Conservation (phyloP, 441 rosid species). For the Sinapis alba region DNA sequence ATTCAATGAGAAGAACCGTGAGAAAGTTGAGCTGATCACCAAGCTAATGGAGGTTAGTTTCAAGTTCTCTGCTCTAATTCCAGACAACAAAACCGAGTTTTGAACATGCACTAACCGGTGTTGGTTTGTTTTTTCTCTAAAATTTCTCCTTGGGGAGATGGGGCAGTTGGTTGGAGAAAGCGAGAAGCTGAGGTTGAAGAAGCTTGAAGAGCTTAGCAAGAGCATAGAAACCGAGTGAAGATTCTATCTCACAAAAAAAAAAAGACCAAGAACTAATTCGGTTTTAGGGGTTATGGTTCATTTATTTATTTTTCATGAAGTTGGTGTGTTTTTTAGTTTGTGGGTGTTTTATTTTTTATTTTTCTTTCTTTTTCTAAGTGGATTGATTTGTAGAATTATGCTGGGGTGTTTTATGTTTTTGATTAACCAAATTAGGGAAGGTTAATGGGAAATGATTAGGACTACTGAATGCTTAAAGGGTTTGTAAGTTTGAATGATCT, state of each 20-base stretch:
- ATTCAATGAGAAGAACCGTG: slow-evolving; percentile 92
- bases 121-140: neutral
- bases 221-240: slow-evolving; percentile 51
- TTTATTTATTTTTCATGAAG: neutral
- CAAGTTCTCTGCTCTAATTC: neutral
- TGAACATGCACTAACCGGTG: slow-evolving; percentile 15
- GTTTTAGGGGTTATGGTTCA: slow-evolving; percentile 27
- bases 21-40: slow-evolving; percentile 87
- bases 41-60: slow-evolving; percentile 91
- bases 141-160: slow-evolving; percentile 44
- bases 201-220: slow-evolving; percentile 97
- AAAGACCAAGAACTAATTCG: slow-evolving; percentile 34
- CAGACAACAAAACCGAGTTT: neutral
- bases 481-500: slow-evolving; percentile 29
- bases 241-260: slow-evolving; percentile 10
- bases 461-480: slow-evolving; percentile 23
- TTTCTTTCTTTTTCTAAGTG: neutral
- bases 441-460: slow-evolving; percentile 23
- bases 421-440: slow-evolving; percentile 32
- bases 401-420: slow-evolving; percentile 20
- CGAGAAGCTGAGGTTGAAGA: slow-evolving; percentile 94
- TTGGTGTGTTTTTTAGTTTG: slow-evolving; percentile 21
- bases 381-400: slow-evolving; percentile 35
- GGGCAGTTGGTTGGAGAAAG: slow-evolving; percentile 93
- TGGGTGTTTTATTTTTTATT: slow-evolving; percentile 24